Conservation (phyloP, 371 early-diverging fungal genomes). For the Syncephalastrum monosporum region DNA sequence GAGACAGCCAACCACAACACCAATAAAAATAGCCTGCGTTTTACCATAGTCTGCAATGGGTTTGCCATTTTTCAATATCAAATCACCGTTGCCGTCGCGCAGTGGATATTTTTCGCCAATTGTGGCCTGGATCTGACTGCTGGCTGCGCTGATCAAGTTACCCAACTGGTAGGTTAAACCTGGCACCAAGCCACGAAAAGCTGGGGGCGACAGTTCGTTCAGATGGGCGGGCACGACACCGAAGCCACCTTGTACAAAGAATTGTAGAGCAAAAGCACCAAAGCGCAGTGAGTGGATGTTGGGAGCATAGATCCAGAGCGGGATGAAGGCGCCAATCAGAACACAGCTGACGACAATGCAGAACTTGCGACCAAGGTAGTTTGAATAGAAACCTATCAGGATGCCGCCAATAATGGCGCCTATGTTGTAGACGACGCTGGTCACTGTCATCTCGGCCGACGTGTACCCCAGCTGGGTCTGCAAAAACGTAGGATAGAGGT, state of each 20-base stretch:
- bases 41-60: slow-evolving; percentile 62
- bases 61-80: slow-evolving; percentile 35
- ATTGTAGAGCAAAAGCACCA: slow-evolving; percentile 65
- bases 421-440: slow-evolving; percentile 58
- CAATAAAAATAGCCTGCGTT: slow-evolving; percentile 66
- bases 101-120: slow-evolving; percentile 54
- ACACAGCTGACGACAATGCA: slow-evolving; percentile 47
- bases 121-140: slow-evolving; percentile 67
- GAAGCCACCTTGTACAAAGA: slow-evolving; percentile 50
- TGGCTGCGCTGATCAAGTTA: slow-evolving; percentile 65
- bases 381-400: slow-evolving; percentile 63
- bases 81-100: slow-evolving; percentile 31
- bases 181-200: slow-evolving; percentile 66
- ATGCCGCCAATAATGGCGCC: slow-evolving; percentile 75
- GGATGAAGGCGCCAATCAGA: slow-evolving; percentile 61
- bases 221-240: slow-evolving; percentile 70
- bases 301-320: slow-evolving; percentile 62
- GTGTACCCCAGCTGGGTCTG: slow-evolving; percentile 55
- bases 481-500: slow-evolving; percentile 72
- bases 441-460: slow-evolving; percentile 52
- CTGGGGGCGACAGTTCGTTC: slow-evolving; percentile 64
- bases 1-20: slow-evolving; percentile 45
- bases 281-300: slow-evolving; percentile 44
- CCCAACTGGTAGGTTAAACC: slow-evolving; percentile 70
- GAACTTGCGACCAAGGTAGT: slow-evolving; percentile 63